Conservation (phyloP, 192 early-diverging fungal species). For the Linnemannia zychae region DNA sequence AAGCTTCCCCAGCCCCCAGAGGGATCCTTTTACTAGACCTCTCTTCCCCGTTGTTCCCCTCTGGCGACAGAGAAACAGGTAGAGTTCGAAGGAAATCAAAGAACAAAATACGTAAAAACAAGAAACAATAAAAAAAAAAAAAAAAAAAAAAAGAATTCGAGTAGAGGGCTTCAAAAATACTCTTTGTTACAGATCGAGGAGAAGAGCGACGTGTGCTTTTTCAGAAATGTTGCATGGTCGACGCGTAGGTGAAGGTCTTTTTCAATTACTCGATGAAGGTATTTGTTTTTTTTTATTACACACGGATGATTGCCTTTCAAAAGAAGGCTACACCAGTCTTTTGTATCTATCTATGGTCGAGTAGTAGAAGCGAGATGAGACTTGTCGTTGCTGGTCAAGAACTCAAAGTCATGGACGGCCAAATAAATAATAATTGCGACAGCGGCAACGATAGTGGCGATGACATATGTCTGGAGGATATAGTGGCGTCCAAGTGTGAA, state of each 20-base stretch:
- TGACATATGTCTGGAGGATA: conserved; percentile 50
- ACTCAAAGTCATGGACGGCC: conserved; percentile 27
- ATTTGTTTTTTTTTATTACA: no score
- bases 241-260: no score
- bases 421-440: conserved; percentile 42
- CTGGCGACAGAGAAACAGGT: not conserved
- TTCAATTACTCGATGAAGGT: no score
- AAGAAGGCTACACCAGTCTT: no score
- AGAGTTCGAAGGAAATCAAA: not conserved
- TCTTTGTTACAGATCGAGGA: not conserved
- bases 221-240: not conserved
- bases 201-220: not conserved
- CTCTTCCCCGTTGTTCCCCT: not conserved
- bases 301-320: no score
- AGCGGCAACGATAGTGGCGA: conserved; percentile 24
- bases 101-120: not conserved
- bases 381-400: conserved; percentile 50
- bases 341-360: conserved; percentile 16
- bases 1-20: conserved; percentile 94
- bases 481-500: conserved; percentile 41
- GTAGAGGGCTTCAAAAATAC: not conserved
- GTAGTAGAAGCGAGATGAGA: conserved; percentile 36
- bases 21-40: conserved; percentile 68
- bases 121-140: conserved; percentile 5
- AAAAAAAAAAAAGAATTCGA: conserved; percentile 5